Evolutionary conservation across 148 eudicot species (phyloP).

Genomic region (Hydrangea macrophylla): DNA sequence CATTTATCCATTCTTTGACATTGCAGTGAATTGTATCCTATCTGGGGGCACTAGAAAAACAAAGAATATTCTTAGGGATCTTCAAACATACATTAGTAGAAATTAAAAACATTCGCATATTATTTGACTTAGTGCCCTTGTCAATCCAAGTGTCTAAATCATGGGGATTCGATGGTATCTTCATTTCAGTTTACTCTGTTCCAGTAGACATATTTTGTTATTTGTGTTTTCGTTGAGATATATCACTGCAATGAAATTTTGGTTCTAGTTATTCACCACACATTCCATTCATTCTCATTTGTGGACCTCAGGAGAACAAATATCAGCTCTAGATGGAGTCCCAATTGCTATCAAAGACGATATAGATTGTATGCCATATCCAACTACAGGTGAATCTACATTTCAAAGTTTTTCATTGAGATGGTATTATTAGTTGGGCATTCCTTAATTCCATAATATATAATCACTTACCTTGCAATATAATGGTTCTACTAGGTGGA

Average conservation of each 20-base stretch:
- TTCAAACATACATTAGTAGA: too few relatives aligned
- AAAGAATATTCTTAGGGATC: too few relatives aligned
- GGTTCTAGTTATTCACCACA: background rate
- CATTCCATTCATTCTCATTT: slow-evolving; percentile 6
- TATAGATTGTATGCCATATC: slow-evolving; percentile 92
- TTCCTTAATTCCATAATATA: background rate
- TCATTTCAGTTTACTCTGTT: too few relatives aligned
- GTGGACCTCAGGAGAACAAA: slow-evolving; percentile 60
- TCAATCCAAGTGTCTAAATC: background rate
- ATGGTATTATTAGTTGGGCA: background rate
- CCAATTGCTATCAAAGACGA: slow-evolving; percentile 93
- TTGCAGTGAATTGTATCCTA: too few relatives aligned
- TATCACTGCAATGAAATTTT: background rate
- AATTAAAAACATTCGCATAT: too few relatives aligned
- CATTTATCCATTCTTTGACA: too few relatives aligned
- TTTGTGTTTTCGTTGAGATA: background rate
- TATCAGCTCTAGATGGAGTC: slow-evolving; percentile 87
- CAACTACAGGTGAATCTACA: slow-evolving; percentile 69
- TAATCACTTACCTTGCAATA: background rate
- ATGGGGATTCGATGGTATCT: too few relatives aligned
- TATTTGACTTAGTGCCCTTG: too few relatives aligned
- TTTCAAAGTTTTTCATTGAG: background rate
- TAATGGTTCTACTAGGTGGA: slow-evolving; percentile 63
- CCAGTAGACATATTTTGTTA: too few relatives aligned
- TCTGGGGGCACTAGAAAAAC: too few relatives aligned